Percentiles rank a stretch among this genome's conserved stretches.
Evolutionary conservation across 805 yeast genomes (phyloP).

Genomic region (Cyberlindnera saturnus): DNA sequence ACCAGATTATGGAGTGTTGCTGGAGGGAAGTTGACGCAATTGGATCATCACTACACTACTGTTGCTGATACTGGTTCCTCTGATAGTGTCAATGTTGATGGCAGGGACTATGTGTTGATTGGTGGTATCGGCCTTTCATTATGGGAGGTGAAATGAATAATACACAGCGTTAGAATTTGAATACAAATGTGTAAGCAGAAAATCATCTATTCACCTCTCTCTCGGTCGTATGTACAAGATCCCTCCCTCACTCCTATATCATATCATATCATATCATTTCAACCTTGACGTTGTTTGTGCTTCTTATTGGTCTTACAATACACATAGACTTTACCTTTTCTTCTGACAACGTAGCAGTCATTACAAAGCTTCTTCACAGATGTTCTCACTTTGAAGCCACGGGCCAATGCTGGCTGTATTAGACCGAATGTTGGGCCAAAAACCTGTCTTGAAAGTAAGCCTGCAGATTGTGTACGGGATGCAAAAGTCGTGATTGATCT

Average conservation of each 20-base stretch:
- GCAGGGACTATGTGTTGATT: slow-evolving; percentile 34
- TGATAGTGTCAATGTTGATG: slow-evolving; percentile 31
- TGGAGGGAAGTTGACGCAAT: slow-evolving; percentile 21
- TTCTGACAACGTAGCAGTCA: slow-evolving; percentile 82
- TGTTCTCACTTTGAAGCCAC: slow-evolving; percentile 88
- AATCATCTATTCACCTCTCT: neutral
- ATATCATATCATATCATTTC: slow-evolving; percentile 6
- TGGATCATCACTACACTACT: slow-evolving; percentile 56
- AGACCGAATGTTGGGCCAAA: slow-evolving; percentile 14
- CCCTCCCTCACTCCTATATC: too few relatives aligned
- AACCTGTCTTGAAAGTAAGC: slow-evolving; percentile 11
- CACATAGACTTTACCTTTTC: slow-evolving; percentile 92
- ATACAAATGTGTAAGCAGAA: neutral
- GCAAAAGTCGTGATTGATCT: slow-evolving; percentile 13
- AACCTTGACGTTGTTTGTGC: slow-evolving; percentile 92
- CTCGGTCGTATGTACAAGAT: too few relatives aligned
- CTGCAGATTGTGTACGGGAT: slow-evolving; percentile 15
- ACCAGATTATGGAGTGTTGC: slow-evolving; percentile 54
- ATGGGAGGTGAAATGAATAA: slow-evolving; percentile 29
- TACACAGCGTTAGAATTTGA: neutral
- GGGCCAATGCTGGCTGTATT: slow-evolving; percentile 29
- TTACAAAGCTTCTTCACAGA: slow-evolving; percentile 91
- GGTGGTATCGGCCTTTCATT: slow-evolving; percentile 83
- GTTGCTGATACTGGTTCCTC: slow-evolving; percentile 88
- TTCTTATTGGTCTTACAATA: slow-evolving; percentile 89